A percentile compares a stretch with the other conserved stretches of the same genome.
Conservation (phyloP, 108 stramenopile genomes). For the Cyclotella cryptica region DNA sequence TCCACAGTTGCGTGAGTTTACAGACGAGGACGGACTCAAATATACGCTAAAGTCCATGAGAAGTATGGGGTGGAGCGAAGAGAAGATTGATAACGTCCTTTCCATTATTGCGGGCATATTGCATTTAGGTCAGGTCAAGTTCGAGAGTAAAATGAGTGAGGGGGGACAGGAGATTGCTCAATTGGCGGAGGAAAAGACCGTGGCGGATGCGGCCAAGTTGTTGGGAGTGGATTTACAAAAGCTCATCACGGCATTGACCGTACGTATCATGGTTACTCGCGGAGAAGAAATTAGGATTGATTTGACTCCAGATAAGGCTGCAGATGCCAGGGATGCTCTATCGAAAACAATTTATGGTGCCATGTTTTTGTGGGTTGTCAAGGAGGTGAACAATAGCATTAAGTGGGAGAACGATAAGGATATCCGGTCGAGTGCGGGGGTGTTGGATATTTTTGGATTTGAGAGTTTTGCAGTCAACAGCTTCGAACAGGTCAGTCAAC, state of each 20-base stretch:
- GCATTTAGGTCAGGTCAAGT: constrained; percentile 91
- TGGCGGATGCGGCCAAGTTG: constrained; percentile 75
- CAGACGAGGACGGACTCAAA: constrained; percentile 90
- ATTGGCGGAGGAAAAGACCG: constrained; percentile 67
- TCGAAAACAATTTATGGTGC: constrained; percentile 95
- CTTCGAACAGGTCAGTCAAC: constrained; percentile 64
- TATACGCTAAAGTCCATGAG: constrained; percentile 88
- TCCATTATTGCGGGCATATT: constrained; percentile 86
- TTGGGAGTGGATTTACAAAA: constrained; percentile 84
- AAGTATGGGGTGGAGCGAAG: constrained; percentile 81
- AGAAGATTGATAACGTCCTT: constrained; percentile 74
- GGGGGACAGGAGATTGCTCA: constrained; percentile 74
- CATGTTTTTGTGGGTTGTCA: constrained; percentile 91
- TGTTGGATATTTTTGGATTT: constrained; percentile 99
- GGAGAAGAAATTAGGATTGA: constrained; percentile 85
- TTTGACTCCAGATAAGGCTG: constrained; percentile 80
- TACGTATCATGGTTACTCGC: constrained; percentile 80
- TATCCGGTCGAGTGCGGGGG: constrained; percentile 87
- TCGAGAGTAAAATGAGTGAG: constrained; percentile 66
- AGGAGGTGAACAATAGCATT: constrained; percentile 88
- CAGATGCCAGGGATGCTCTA: constrained; percentile 93
- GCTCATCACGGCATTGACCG: constrained; percentile 79
- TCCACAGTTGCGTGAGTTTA: constrained; percentile 83
- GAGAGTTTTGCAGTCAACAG: constrained; percentile 98
- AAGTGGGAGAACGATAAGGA: constrained; percentile 83